Base-by-base conservation (phyloP, 768 basidiomycete genomes). In the Erythrobasidium yunnanense region DNA sequence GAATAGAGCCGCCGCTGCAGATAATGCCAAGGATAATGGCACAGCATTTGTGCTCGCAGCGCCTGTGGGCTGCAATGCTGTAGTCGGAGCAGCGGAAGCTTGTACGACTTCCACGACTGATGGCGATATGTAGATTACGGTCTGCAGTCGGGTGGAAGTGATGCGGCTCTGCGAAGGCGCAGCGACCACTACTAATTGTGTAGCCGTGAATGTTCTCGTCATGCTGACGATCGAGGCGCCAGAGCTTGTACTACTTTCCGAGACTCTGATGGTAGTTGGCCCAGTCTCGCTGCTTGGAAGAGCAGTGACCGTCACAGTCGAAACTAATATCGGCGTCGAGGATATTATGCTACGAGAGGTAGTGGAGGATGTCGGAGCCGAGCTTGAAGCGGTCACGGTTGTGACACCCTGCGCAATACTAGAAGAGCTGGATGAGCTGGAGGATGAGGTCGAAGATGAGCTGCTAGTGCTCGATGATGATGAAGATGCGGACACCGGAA, bases 81-180 rank as follows among this genome's bases (percentile, higher is more conserved):
- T 42, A 11, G 38, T 23, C 6, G 56, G 27, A 6, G 54, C 15
- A 27, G 54, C 20, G 30, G 54, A 55, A 27, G 56, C 38, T 32
- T 42, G 35, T 2, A 58, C 56, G 6, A 58, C 47, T n/a, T 35
- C 56, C 7, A 45, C 56, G 7, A 58, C 47, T n/a, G 56, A 42
- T 13, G 34, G 56, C 18, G 56, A 58, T n/a, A 58, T 45, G 11
- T 42, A 42, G 45, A 58, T 58, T 18, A 58, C 56, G 47, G 56
- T 58, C 25, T 58, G 56, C 45, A 58, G 35, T 23, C 56, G 32
- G 18, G 56, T 58, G 7, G 38, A 45, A 11, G 56, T 58, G 17
- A 58, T 46, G 25, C 13, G 27, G 5, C 34, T 13, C 45, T 42
- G 34, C 15, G 34, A 34, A n/a, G 35, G 45, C 17, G 22, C 32